Conservation (phyloP, 306 rosid genomes). For the Castanea mollissima region DNA sequence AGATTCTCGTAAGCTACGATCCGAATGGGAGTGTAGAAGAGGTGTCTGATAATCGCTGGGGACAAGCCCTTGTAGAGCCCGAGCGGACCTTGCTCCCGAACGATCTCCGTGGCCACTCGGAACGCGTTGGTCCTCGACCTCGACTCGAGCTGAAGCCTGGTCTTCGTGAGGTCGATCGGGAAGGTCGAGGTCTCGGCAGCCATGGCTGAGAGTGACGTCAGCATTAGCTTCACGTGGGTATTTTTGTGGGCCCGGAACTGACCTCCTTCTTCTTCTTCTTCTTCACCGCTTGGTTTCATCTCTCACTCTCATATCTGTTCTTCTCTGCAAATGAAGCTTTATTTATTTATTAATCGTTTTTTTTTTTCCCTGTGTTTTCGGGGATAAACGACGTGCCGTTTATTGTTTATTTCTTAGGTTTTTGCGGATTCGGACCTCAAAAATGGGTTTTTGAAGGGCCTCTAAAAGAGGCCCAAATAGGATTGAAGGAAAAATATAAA, state of each 20-base stretch:
- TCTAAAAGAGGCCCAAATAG: no score
- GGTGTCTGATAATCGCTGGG: slow-evolving; percentile 76
- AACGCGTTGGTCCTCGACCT: slow-evolving; percentile 55
- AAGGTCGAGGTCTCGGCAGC: slow-evolving; percentile 88
- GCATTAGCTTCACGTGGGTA: slow-evolving; percentile 42
- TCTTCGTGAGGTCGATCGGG: slow-evolving; percentile 78
- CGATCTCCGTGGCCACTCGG: slow-evolving; percentile 51
- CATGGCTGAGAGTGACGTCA: slow-evolving; percentile 71
- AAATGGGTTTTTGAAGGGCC: no score
- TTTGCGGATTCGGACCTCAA: no score
- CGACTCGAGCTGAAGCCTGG: slow-evolving; percentile 64
- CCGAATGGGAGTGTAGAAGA: slow-evolving; percentile 77
- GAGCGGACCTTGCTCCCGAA: slow-evolving; percentile 54
- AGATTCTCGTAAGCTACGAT: slow-evolving; percentile 76
- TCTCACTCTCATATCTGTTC: no score
- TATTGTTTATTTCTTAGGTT: no score
- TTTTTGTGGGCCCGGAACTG: slow-evolving; percentile 1
- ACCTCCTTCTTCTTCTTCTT: neutral
- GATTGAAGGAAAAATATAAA: no score
- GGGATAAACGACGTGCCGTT: no score
- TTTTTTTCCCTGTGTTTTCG: no score
- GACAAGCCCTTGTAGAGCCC: slow-evolving; percentile 82
- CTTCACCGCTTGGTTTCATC: slow-evolving; percentile 30
- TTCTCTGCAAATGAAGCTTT: no score
- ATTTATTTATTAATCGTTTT: no score